Base-by-base conservation (phyloP, 208 protist species). In the Baffinella frigidus region DNA sequence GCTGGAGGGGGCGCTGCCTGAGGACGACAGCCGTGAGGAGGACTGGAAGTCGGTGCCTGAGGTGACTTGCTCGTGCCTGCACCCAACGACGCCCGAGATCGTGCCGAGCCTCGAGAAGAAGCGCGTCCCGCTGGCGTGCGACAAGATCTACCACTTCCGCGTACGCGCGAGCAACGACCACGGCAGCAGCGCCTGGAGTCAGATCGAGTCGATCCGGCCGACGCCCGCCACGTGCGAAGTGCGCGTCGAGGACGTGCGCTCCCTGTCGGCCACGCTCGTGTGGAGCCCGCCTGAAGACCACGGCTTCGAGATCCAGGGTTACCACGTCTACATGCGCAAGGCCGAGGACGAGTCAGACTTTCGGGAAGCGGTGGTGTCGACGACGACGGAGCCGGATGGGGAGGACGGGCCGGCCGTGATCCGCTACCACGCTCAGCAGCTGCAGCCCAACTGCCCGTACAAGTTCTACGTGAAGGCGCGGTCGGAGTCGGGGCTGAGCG, bases 131-230 rank as follows among this genome's bases (percentile, higher is more conserved):
- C 41, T 90, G 11, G 20, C 24, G 30, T 11, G n/a, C 64, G 83
- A 90, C 83, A 90, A 90, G 83, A 90, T 51, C 20, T 90, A 90
- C 56, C 45, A 90, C 56, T 90, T 90, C 83, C 51, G 83, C 33
- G 83, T 90, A 11, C 83, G 83, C 62, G 44, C 56, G 36, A 73
- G n/a, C 83, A 90, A 90, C 41, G 10, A 51, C 56, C 36, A 33
- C 62, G 83, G 83, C 44, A 9, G 3, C 7, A 50, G 83, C 43
- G 11, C 30, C 24, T 90, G 83, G 83, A 43, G 27, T 10, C 51
- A 90, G 30, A 73, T 90, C 30, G 83, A 44, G 0, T 41, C 50
- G 3, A 73, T 90, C 41, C 64, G 67, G 56, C 83, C 83, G 50
- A 30, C 83, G 36, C 83, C 83, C 2, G 83, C 51, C 2, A 0